Evolutionary conservation across 805 yeast species (phyloP).

Genomic region (Yamadazyma insecticola): DNA sequence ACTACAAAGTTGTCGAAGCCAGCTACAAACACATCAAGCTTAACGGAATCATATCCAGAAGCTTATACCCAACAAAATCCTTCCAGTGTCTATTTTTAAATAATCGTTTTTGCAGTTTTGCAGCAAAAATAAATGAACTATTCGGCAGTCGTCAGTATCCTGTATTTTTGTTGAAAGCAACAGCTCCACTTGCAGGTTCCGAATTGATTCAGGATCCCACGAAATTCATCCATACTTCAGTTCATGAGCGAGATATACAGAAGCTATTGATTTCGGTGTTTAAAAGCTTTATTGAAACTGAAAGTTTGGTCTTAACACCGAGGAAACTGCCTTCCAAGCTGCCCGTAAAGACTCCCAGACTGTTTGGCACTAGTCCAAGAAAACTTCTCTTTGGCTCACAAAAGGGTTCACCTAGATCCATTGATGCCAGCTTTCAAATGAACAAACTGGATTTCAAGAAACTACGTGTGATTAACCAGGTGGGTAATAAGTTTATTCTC

Average conservation of each 20-base stretch:
- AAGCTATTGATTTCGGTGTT: background rate
- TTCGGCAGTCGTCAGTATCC: no score
- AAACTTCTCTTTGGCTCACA: background rate
- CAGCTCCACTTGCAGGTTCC: background rate
- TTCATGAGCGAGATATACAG: background rate
- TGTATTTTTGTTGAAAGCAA: slow-evolving; percentile 2
- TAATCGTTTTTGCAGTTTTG: no score
- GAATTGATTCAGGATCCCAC: slow-evolving; percentile 6
- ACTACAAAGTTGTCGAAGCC: no score
- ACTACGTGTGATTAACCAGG: slow-evolving; percentile 31
- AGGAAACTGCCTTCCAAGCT: background rate
- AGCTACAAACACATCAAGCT: background rate
- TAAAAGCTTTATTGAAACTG: no score
- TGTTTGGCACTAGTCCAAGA: background rate
- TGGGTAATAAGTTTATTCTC: slow-evolving; percentile 62
- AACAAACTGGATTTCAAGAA: slow-evolving; percentile 14
- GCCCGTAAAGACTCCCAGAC: background rate
- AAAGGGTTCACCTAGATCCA: background rate
- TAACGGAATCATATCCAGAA: background rate
- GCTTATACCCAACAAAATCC: no score
- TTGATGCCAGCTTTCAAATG: slow-evolving; percentile 6
- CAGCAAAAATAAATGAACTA: no score
- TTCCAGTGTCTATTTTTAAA: no score
- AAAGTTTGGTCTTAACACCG: background rate
- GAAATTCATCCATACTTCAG: slow-evolving; percentile 1